phyloP scores from a whole-genome alignment of 1,139 yeast genomes.

The Yamadazyma trypodendri region DNA sequence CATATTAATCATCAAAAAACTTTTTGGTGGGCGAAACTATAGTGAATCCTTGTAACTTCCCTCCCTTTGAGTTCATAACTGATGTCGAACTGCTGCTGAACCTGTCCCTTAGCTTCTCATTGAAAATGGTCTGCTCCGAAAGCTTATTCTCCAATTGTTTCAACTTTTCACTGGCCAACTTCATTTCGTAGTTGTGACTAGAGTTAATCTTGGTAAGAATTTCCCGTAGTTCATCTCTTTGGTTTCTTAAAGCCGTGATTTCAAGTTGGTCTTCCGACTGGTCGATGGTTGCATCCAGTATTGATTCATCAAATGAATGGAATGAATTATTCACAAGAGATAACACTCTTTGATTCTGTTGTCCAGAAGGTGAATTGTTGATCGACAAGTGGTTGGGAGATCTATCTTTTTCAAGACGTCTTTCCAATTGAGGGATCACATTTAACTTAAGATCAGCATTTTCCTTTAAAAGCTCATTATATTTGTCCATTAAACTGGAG shows the following conservation, averaged over 20 bases:
- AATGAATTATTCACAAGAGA: slow-evolving; percentile 18
- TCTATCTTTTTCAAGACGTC: slow-evolving; percentile 16
- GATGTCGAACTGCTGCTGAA: slow-evolving; percentile 8
- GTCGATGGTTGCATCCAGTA: slow-evolving; percentile 14
- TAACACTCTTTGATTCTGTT: slow-evolving; percentile 16
- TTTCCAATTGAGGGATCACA: slow-evolving; percentile 44
- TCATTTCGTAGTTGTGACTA: slow-evolving; percentile 36
- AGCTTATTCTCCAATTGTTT: slow-evolving; percentile 38
- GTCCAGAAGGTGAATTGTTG: slow-evolving; percentile 4
- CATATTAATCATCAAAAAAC: slow-evolving; percentile 24
- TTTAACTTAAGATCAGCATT: slow-evolving; percentile 43
- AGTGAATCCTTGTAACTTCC: slow-evolving; percentile 42
- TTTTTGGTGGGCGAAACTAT: slow-evolving; percentile 40
- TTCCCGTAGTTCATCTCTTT: slow-evolving; percentile 60
- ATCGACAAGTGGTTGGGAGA: slow-evolving; percentile 5
- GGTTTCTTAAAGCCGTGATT: slow-evolving; percentile 41
- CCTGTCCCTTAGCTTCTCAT: slow-evolving; percentile 34
- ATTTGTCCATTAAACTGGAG: slow-evolving; percentile 29
- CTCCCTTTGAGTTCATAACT: slow-evolving; percentile 25
- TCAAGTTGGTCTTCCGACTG: slow-evolving; percentile 30
- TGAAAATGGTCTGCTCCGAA: slow-evolving; percentile 33
- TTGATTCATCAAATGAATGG: slow-evolving; percentile 12
- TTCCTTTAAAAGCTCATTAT: slow-evolving; percentile 40
- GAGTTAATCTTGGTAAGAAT: slow-evolving; percentile 42
- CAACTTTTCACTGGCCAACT: slow-evolving; percentile 44